Evolutionary conservation across 352 stramenopile genomes (phyloP).

Genomic region (Thalassiosira hispida): DNA sequence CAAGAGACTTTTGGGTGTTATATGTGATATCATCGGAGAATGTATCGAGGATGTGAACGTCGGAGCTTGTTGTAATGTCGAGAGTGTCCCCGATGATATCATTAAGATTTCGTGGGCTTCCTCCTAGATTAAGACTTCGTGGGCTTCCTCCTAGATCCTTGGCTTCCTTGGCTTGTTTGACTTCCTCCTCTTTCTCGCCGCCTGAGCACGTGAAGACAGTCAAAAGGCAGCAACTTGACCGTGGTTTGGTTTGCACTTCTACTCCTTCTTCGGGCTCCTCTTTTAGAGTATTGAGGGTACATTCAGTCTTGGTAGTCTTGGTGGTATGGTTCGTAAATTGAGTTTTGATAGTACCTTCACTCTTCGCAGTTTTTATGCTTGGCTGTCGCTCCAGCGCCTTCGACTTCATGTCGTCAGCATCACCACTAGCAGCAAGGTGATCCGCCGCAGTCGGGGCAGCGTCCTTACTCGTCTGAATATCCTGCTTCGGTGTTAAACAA

Average conservation of each 20-base stretch:
- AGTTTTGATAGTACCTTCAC: too few species aligned
- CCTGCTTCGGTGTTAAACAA: neutral
- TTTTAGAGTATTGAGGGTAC: neutral
- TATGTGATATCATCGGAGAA: constrained; percentile 1
- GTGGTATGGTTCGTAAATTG: too few species aligned
- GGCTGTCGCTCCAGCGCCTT: too few species aligned
- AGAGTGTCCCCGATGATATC: neutral
- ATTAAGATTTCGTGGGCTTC: too few species aligned
- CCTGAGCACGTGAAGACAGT: neutral
- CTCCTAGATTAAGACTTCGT: too few species aligned
- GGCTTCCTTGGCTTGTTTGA: too few species aligned
- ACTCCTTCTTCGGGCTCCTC: neutral
- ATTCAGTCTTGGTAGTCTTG: too few species aligned
- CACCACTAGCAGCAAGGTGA: neutral
- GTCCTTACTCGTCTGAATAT: neutral
- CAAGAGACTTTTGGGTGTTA: neutral
- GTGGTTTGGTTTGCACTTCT: neutral
- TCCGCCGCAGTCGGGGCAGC: neutral
- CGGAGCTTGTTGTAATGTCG: neutral
- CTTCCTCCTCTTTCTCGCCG: neutral
- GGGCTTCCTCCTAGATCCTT: neutral
- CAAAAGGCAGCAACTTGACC: neutral
- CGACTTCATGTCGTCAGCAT: too few species aligned
- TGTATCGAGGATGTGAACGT: neutral
- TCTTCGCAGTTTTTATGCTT: too few species aligned